Conservation (phyloP, 306 rosid species). For the Fragaria nilgerrensis region DNA sequence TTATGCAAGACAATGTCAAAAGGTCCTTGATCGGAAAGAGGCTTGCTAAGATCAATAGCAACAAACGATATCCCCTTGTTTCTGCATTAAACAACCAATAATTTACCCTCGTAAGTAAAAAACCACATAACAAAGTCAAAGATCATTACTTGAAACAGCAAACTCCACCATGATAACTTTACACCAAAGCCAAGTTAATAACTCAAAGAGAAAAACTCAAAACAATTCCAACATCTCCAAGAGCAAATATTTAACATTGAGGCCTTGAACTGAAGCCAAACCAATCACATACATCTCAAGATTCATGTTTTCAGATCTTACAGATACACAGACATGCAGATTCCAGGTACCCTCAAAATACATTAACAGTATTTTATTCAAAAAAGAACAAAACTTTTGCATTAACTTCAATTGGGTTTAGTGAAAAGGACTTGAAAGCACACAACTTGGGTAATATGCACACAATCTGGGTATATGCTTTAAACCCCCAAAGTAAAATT, state of each 20-base stretch:
- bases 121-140: not conserved
- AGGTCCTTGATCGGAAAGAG: conserved; percentile 88
- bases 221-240: not conserved
- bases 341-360: not conserved
- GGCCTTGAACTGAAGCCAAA: not conserved
- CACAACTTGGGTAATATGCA: not conserved
- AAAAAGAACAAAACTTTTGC: not conserved
- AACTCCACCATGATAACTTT: not conserved
- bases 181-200: not conserved
- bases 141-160: conserved; percentile 2
- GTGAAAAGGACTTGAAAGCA: conserved; percentile 7
- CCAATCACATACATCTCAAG: not conserved
- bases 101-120: conserved; percentile 16
- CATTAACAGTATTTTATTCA: not conserved
- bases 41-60: conserved; percentile 67
- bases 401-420: not conserved
- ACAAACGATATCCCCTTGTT: conserved; percentile 79
- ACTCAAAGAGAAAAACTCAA: not conserved
- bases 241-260: not conserved
- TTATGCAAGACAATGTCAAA: conserved; percentile 85
- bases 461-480: not conserved
- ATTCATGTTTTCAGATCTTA: not conserved
- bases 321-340: not conserved
- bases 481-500: not conserved
- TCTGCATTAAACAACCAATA: conserved; percentile 42